Evolutionary conservation across 495 filamentous ascomycete genomes (phyloP), one percentile per base, ranked within the genome.

Genomic region (Aspergillus avenaceus): DNA sequence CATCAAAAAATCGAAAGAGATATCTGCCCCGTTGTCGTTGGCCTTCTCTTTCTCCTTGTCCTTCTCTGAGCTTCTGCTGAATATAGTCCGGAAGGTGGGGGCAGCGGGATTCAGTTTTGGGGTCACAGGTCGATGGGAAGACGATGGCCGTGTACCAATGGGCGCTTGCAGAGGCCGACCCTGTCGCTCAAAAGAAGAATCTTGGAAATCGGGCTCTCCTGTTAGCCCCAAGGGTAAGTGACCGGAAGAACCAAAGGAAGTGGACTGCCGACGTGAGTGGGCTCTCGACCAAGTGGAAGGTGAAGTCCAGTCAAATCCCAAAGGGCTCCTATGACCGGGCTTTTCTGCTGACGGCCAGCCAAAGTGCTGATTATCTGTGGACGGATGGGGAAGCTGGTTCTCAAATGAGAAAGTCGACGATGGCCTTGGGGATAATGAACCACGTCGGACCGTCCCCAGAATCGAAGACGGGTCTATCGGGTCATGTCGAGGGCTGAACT

Each of bases 371-470:
- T 84, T 87, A 38, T 93, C 90, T 8, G 84, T 90, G 2, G 89
- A 92, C 0, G 89, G 90, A 49, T 87, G 79, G 1, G 87, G 86
- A 38, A 92, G 75, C 31, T 70, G 61, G 29, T 79, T 79, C 44
- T 93, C 90, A 43, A 84, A 84, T 0, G 88, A 91, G 7, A 87
- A 84, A 23, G 87, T 88, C 12, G 89, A 92, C 2, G 84, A 79
- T 21, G 89, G 88, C 22, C 89, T 74, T 2, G 87, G 86, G 28
- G 87, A 90, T 43, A 85, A 74, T 12, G 84, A 78, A 41, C 84
- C 81, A 14, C 84, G 73, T 45, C 71, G 63, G 59, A 75, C 62
- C 19, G 81, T 75, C 23, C 82, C 77, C 13, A 78, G 66, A 21
- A 79, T 69, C 14, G 71, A 72, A 8, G 72, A 66, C 5, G 80